Percentiles rank a stretch among this genome's conserved stretches.
These are phyloP conservation scores for Datura wrightii DNA, from an alignment of 257 asterid species.

Conservation along the genomic window DNA sequence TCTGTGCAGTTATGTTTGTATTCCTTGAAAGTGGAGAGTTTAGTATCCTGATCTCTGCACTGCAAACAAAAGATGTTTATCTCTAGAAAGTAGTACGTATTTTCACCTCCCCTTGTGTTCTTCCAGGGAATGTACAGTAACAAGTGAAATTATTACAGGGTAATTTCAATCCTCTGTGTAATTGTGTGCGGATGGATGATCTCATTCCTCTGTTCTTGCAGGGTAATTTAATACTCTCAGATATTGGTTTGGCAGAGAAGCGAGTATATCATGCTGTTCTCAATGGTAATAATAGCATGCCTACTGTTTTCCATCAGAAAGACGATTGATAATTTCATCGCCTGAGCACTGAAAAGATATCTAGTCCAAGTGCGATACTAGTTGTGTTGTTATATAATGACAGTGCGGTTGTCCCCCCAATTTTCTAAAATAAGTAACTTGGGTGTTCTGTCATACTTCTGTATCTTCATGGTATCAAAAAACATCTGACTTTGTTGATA, in stretches of 20 bases:
- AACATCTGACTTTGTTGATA: conserved; percentile 4
- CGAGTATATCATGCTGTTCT: conserved; percentile 89
- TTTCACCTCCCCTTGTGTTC: not conserved
- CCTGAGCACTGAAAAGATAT: conserved; percentile 51
- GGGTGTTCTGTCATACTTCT: conserved; percentile 39
- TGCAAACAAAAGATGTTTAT: not conserved
- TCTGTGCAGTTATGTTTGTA: conserved; percentile 1
- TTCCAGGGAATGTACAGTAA: not conserved
- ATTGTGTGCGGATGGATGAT: not conserved
- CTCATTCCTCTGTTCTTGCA: conserved; percentile 47
- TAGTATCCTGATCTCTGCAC: conserved; percentile 4
- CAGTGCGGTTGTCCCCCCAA: conserved; percentile 44
- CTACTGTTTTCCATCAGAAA: conserved; percentile 90
- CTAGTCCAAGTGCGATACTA: conserved; percentile 46
- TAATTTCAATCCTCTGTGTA: conserved; percentile 22
- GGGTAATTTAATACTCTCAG: conserved; percentile 78
- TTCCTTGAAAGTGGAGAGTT: conserved; percentile 20
- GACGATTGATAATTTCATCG: conserved; percentile 74
- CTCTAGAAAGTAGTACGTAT: conserved; percentile 2
- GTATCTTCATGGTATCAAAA: conserved; percentile 36
- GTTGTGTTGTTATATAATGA: conserved; percentile 41
- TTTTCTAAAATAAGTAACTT: conserved; percentile 34
- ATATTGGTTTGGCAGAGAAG: conserved; percentile 92
- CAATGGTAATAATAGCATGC: conserved; percentile 83
- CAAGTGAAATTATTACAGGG: not conserved